Evolutionary conservation across 2,329 filamentous ascomycete species (phyloP).

Genomic region (Pseudohalonectria lignicola): DNA sequence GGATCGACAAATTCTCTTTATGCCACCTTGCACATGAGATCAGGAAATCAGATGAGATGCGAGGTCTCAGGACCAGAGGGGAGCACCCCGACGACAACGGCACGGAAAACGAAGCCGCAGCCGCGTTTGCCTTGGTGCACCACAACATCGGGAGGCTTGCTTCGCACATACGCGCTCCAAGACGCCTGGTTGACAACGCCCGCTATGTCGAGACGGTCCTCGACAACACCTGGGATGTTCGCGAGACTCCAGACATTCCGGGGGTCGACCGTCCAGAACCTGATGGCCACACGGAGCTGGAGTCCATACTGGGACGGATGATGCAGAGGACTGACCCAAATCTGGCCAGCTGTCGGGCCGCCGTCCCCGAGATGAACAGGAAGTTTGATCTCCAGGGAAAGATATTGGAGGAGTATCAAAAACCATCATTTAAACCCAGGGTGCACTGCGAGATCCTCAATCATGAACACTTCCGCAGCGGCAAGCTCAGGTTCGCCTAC

Average conservation of each 20-base stretch:
- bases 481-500: conserved; percentile 19
- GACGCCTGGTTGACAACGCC: conserved; percentile 23
- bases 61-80: background rate
- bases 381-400: conserved; percentile 11
- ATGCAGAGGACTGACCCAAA: conserved; percentile 3
- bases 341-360: no score
- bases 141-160: conserved; percentile 34
- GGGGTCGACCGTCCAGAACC: conserved; percentile 13
- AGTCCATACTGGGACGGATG: conserved; percentile 21
- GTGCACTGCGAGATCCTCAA: conserved; percentile 36
- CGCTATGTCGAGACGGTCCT: conserved; percentile 19
- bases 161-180: conserved; percentile 26
- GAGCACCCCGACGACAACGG: no score
- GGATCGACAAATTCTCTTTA: background rate
- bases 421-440: conserved; percentile 13
- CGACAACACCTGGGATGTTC: conserved; percentile 4
- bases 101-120: background rate
- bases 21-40: conserved; percentile 4
- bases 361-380: conserved; percentile 15
- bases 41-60: conserved; percentile 9
- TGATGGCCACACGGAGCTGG: conserved; percentile 17
- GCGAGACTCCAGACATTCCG: conserved; percentile 6
- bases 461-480: conserved; percentile 30
- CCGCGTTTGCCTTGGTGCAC: conserved; percentile 16
- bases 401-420: conserved; percentile 15